Evolutionary conservation across 106 monocot species (phyloP), one percentile per base, ranked within the genome.

Genomic region (Allium fistulosum): DNA sequence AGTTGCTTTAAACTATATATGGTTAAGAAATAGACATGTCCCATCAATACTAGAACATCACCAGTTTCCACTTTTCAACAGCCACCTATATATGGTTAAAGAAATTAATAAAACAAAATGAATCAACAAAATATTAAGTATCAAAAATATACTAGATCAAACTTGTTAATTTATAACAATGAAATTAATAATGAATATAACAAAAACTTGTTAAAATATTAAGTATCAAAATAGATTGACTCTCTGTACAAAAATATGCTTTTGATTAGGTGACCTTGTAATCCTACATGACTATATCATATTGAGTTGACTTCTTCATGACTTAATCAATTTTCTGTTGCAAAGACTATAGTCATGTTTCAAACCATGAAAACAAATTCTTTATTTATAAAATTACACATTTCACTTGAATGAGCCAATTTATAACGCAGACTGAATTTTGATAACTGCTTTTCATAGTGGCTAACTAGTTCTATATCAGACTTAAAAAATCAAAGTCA

Each of bases 241-340:
- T 50, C 57, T 48, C 51, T 65, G 60, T 4, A 55, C 53, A 58
- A 11, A 59, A 77, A 58, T n/a, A n/a, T 56, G 59, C 50, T 28
- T 15, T 59, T 59, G 65, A 66, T 66, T 78, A 61, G 77, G 71
- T 78, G 67, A 66, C 67, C 67, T 13, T 28, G 51, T 62, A 45
- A 47, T 55, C 63, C 65, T 63, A 37, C 45, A 2, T 57, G 68
- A 75, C 6, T 5, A 55, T 5, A 37, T 22, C 22, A 22, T 22
- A 53, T 53, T 13, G 9, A 53, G 13, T 53, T 53, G 53, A 11
- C 53, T 3, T 55, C 15, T 55, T 55, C 15, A 55, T 55, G 53
- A 55, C 53, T 37, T 37, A 37, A 37, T 55, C 53, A 55, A 55
- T 8, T 55, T 11, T 55, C 15, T 55, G 52, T 12, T 55, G 15